These are phyloP conservation scores for Amanita pallidorosea DNA, from an alignment of 768 basidiomycete species.

Conservation along the genomic window DNA sequence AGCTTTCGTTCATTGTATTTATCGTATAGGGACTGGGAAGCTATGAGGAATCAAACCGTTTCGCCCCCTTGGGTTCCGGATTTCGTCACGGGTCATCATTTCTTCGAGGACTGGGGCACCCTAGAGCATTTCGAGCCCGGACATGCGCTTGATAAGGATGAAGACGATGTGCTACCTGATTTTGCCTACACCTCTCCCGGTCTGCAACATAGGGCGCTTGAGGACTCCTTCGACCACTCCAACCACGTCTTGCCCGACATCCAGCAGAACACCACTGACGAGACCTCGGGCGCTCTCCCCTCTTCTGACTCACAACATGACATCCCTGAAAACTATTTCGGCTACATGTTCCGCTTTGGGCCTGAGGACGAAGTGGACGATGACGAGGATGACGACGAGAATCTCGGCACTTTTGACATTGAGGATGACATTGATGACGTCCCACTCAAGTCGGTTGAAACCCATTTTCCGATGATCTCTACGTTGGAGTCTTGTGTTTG, in stretches of 20 bases:
- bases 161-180: slow-evolving; percentile 12
- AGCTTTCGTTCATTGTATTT: neutral
- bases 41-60: slow-evolving; percentile 13
- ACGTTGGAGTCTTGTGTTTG: neutral
- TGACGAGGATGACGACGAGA: neutral
- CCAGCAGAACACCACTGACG: neutral
- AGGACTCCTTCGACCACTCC: neutral
- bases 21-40: slow-evolving; percentile 15
- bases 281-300: neutral
- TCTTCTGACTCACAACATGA: neutral
- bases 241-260: neutral
- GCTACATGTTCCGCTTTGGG: neutral
- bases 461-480: neutral
- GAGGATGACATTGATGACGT: neutral
- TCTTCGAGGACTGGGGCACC: slow-evolving; percentile 6
- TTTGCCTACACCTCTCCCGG: slow-evolving; percentile 11
- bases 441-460: neutral
- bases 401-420: neutral
- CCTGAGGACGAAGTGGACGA: neutral
- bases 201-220: neutral
- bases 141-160: slow-evolving; percentile 7
- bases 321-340: neutral
- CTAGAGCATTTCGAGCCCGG: slow-evolving; percentile 7
- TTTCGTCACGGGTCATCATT: slow-evolving; percentile 12
- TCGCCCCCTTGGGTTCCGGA: slow-evolving; percentile 16